phyloP scores from a whole-genome alignment of 2,329 filamentous ascomycete species.

The Claviceps sp. region DNA sequence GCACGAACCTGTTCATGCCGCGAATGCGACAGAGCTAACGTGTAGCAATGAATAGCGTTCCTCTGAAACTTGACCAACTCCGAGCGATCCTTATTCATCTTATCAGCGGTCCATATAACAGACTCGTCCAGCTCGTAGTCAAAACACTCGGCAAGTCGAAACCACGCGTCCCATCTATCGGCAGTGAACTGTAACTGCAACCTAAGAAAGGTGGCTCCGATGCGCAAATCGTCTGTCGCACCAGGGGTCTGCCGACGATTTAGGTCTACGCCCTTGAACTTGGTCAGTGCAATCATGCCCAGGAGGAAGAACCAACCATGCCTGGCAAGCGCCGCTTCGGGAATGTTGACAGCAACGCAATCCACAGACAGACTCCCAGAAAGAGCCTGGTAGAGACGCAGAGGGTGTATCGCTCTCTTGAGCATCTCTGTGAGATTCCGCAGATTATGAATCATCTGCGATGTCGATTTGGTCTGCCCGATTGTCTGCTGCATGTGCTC shows the following conservation, averaged over 20 bases:
- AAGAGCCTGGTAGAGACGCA: slow-evolving; percentile 67
- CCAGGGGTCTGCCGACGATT: slow-evolving; percentile 66
- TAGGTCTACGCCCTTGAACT: slow-evolving; percentile 57
- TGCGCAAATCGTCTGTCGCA: slow-evolving; percentile 71
- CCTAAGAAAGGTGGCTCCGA: slow-evolving; percentile 65
- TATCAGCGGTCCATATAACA: slow-evolving; percentile 79
- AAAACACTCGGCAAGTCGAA: slow-evolving; percentile 72
- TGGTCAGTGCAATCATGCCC: slow-evolving; percentile 76
- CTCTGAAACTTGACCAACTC: slow-evolving; percentile 67
- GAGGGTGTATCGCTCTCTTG: slow-evolving; percentile 70
- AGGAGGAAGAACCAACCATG: slow-evolving; percentile 89
- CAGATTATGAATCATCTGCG: slow-evolving; percentile 75
- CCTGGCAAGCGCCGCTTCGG: slow-evolving; percentile 58
- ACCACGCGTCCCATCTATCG: slow-evolving; percentile 83
- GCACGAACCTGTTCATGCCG: slow-evolving; percentile 28
- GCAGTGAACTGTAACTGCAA: slow-evolving; percentile 73
- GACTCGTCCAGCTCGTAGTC: slow-evolving; percentile 80
- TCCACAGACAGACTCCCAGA: slow-evolving; percentile 65
- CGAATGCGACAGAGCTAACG: slow-evolving; percentile 43
- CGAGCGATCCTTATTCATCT: slow-evolving; percentile 69
- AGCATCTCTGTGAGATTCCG: slow-evolving; percentile 71
- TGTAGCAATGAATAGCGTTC: slow-evolving; percentile 70
- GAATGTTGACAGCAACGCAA: slow-evolving; percentile 52
- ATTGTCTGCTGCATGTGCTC: slow-evolving; percentile 87
- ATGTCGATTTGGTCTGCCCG: slow-evolving; percentile 61